These are phyloP conservation scores for Neocatenulostroma microsporum DNA, from an alignment of 2,329 filamentous ascomycete genomes.

Conservation along the genomic window DNA sequence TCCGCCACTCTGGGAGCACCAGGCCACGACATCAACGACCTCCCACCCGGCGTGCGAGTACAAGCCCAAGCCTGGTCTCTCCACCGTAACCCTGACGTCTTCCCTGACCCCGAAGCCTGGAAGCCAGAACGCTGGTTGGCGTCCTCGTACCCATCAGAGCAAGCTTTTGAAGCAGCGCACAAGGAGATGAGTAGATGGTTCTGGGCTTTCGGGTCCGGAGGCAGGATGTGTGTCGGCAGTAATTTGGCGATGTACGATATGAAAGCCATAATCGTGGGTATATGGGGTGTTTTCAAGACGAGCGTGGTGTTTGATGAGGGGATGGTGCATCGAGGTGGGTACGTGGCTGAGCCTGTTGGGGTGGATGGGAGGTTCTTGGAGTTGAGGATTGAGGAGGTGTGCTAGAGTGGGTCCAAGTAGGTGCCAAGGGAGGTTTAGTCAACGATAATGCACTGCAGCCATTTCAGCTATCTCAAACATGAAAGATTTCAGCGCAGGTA, in stretches of 20 bases:
- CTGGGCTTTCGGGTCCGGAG: slow-evolving; percentile 40
- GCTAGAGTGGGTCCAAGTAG: too few species aligned
- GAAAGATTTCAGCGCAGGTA: too few species aligned
- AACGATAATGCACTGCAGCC: too few species aligned
- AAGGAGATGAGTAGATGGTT: slow-evolving; percentile 39
- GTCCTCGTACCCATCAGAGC: too few species aligned
- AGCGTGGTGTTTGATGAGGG: slow-evolving; percentile 35
- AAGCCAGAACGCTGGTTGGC: slow-evolving; percentile 33
- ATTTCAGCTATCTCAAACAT: too few species aligned
- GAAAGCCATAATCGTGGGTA: slow-evolving; percentile 58
- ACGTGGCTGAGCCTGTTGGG: slow-evolving; percentile 39
- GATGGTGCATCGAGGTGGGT: slow-evolving; percentile 39
- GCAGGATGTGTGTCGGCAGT: slow-evolving; percentile 39
- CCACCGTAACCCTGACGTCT: slow-evolving; percentile 36
- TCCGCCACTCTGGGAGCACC: slow-evolving; percentile 5
- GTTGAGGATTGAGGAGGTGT: too few species aligned
- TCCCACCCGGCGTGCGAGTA: slow-evolving; percentile 35
- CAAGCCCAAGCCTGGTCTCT: slow-evolving; percentile 36
- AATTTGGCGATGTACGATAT: slow-evolving; percentile 49
- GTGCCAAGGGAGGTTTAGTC: too few species aligned
- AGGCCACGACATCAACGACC: slow-evolving; percentile 20
- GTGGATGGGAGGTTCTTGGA: slow-evolving; percentile 9
- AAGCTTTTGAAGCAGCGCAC: slow-evolving; percentile 23
- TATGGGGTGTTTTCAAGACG: slow-evolving; percentile 57
- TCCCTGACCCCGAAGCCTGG: slow-evolving; percentile 30